Conservation (phyloP, 225 moss, liverwort and hornwort genomes). For the Asterella californica region DNA sequence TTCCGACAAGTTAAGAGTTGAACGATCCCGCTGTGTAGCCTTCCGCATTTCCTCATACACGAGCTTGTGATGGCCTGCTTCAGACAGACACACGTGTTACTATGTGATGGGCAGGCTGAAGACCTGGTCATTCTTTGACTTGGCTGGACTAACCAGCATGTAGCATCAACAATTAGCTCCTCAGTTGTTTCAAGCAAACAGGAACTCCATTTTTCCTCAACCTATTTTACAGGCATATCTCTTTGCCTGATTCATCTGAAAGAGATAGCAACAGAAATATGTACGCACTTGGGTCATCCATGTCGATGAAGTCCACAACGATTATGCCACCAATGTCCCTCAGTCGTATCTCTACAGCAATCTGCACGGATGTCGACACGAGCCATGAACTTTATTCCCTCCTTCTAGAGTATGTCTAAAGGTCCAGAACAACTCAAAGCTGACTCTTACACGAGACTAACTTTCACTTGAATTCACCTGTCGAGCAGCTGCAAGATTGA, state of each 20-base stretch:
- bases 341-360: conserved; percentile 77
- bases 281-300: conserved; percentile 59
- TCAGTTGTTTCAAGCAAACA: no score
- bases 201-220: background rate
- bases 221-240: background rate
- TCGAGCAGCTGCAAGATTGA: conserved; percentile 85
- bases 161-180: background rate
- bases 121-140: background rate
- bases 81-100: background rate
- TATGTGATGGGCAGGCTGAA: background rate
- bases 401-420: background rate
- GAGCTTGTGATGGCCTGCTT: conserved; percentile 51
- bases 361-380: conserved; percentile 36
- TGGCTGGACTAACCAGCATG: background rate
- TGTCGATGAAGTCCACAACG: conserved; percentile 96
- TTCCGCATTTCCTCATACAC: conserved; percentile 92
- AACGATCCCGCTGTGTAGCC: conserved; percentile 82
- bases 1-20: conserved; percentile 69
- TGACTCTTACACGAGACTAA: no score
- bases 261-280: background rate
- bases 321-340: conserved; percentile 97
- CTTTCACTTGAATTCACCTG: conserved; percentile 30
- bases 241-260: background rate
- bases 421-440: background rate
- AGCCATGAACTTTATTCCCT: background rate